Evolutionary conservation across 257 asterid genomes (phyloP), one percentile per base, ranked within the genome.

Genomic region (Gentiana macrophylla): DNA sequence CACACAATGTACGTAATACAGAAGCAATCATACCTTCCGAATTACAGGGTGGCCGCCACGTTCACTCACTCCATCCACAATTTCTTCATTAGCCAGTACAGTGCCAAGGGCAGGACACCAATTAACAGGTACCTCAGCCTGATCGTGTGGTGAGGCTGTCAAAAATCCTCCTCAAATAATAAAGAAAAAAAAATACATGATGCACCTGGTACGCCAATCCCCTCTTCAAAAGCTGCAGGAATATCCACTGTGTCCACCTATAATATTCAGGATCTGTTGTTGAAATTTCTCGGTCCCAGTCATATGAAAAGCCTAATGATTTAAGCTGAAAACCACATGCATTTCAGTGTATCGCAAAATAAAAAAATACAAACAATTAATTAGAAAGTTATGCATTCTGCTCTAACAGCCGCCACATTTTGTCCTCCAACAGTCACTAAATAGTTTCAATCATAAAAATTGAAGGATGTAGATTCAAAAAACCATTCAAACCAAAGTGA

Each of bases 71-170:
- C 99, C 99, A 72, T 92, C 99, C 62, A 92, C 79, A 62, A 92
- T 86, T 75, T 88, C 97, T 80, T 92, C 99, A 73, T 92, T 92
- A 44, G 95, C 97, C 84, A 92, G 71, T 56, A 92, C 97, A 68
- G 99, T 92, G 63, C 99, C 99, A 57, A 92, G 95, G 52, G 94
- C 97, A 74, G 99, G 99, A 76, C 99, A 92, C 99, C 99, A 92
- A 74, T 92, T 88, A 67, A 92, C 99, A 55, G 97, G 99, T 63
- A 92, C 99, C 77, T 92, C 99, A 65, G 97, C 99, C 99, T 92
- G 52, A 35, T 61, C 49, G 33, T 49, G 46, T 35, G 38, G 67
- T 60, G 66, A 66, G 61, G 51, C 34, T 44, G 52, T 51, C 52
- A 65, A 43, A 54, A 35, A 59, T 54, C 46, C 62, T 48, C 46